Evolutionary conservation across 2,329 filamentous ascomycete species (phyloP), one percentile per base, ranked within the genome.

Genomic region (Byssothecium circinans): DNA sequence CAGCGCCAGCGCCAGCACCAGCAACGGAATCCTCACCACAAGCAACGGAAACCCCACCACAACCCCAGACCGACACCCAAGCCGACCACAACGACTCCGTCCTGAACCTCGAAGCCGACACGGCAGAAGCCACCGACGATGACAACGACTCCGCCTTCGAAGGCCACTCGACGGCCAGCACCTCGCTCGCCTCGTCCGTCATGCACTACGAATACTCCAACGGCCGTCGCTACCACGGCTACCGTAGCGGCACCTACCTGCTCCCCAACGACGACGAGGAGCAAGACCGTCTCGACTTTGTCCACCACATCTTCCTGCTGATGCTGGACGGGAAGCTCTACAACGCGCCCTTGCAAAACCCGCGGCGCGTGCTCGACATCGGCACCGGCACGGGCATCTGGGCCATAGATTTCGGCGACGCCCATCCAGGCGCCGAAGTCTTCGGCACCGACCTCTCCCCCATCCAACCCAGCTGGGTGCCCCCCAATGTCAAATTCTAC

Each of bases 361-460:
- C 58, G 3, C 38, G 44, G 25, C 53, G 65, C 20, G 61, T 69
- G 11, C 62, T 71, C 19, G 68, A 71, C 51, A 52, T 76, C 4
- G 73, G 73, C 19, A 75, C 73, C 0, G 66, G 69, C 19, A 72
- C 70, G 0, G 69, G 70, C 27, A 71, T 72, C 33, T 73, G 70
- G 70, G 67, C 68, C 23, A 67, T 72, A 19, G 70, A 72, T 49
- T 65, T 70, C 42, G 70, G 66, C 19, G 69, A 71, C 47, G 61
- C 66, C 50, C 53, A 70, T 34, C 68, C 67, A 1, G 61, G 53
- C 29, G 52, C 59, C 15, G 59, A 68, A n/a, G 63, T 73, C 34
- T 32, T 69, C 2, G 69, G 70, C 41, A 72, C 64, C 18, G 69
- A 73, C 36, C 57, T 73, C 5, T 61, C 53, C 6, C 68, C 69